These are phyloP conservation scores for Blastobotrys arbuscula DNA, from an alignment of 1,139 yeast genomes.

Conservation along the genomic window DNA sequence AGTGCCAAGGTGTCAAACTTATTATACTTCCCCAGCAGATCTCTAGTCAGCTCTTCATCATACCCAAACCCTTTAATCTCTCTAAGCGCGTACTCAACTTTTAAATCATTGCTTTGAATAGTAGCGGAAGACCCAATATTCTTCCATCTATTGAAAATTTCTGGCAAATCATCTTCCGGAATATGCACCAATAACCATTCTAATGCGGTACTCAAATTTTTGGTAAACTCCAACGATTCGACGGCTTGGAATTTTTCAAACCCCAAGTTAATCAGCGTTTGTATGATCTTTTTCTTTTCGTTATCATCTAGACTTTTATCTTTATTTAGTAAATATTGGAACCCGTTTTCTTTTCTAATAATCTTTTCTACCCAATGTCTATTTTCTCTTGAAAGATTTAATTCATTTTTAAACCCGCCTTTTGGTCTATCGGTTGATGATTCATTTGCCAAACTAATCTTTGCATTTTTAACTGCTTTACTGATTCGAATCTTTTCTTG, in stretches of 20 bases:
- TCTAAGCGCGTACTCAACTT: constrained; percentile 46
- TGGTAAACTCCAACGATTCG: constrained; percentile 65
- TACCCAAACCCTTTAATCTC: constrained; percentile 62
- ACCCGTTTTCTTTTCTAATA: constrained; percentile 31
- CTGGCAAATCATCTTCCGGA: constrained; percentile 91
- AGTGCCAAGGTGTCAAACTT: constrained; percentile 7
- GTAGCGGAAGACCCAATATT: constrained; percentile 31
- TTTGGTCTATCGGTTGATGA: not conserved
- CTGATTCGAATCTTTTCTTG: constrained; percentile 11
- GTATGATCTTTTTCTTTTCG: not conserved
- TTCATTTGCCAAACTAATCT: not conserved
- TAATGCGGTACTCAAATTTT: constrained; percentile 42
- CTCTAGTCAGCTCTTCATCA: constrained; percentile 57
- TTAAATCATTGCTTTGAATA: constrained; percentile 36
- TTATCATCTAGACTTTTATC: not conserved
- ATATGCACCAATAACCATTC: constrained; percentile 85
- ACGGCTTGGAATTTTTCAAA: constrained; percentile 63
- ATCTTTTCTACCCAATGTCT: constrained; percentile 30
- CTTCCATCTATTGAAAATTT: constrained; percentile 33
- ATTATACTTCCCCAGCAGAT: constrained; percentile 40
- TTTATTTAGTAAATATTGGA: constrained; percentile 8
- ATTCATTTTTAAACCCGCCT: constrained; percentile 25
- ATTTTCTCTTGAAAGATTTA: constrained; percentile 32
- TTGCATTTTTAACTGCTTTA: constrained; percentile 8
- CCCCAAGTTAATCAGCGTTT: constrained; percentile 46